These are phyloP conservation scores for Colletotrichum camelliae DNA, from an alignment of 2,329 filamentous ascomycete species.

Conservation along the genomic window DNA sequence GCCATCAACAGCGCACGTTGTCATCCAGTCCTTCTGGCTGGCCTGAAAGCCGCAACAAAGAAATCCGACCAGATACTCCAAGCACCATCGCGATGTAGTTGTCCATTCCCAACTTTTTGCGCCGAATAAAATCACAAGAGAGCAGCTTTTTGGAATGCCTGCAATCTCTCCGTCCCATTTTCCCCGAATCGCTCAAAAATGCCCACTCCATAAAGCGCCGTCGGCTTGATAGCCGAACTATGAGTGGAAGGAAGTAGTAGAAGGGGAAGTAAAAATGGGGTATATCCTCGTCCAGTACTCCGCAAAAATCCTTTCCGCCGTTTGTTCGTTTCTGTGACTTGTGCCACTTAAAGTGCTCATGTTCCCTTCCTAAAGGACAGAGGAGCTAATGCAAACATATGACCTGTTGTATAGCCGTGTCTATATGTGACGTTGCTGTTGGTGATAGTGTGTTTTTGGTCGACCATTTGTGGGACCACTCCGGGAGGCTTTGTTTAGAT, in stretches of 20 bases:
- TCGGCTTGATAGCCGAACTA: constrained; percentile 7
- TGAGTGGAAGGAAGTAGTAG: neutral
- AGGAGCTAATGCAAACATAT: neutral
- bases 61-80: neutral
- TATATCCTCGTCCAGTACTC: constrained; percentile 18
- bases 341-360: neutral
- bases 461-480: neutral
- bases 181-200: neutral
- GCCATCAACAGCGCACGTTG: neutral
- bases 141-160: neutral
- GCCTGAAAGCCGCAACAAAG: neutral
- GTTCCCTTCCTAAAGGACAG: neutral
- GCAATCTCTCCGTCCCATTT: neutral
- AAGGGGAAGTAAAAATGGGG: constrained; percentile 11
- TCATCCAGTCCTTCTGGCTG: neutral
- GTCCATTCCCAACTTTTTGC: neutral
- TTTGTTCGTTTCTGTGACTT: neutral
- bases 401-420: neutral
- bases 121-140: neutral
- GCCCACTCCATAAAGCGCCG: constrained; percentile 1
- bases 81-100: neutral
- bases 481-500: neutral
- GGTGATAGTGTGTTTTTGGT: neutral
- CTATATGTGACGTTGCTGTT: neutral
- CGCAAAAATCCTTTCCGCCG: neutral